Conservation (phyloP, 2,329 filamentous ascomycete species). For the Venturia nashicola region DNA sequence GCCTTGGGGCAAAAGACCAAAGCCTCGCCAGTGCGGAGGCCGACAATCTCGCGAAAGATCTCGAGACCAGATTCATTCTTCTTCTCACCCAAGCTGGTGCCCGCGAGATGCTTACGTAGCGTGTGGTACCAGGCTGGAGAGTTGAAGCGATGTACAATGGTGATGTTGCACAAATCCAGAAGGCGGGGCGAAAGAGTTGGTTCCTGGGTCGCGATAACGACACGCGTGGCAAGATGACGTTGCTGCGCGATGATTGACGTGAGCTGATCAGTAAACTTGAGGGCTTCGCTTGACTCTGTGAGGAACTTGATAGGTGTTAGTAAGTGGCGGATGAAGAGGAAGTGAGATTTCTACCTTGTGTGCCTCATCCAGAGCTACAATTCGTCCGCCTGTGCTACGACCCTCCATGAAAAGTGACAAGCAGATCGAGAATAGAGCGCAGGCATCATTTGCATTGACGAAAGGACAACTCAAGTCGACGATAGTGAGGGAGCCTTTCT, state of each 20-base stretch:
- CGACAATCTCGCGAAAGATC: conserved; percentile 19
- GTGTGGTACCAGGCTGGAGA: conserved; percentile 50
- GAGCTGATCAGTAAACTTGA: conserved; percentile 48
- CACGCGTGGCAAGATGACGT: conserved; percentile 53
- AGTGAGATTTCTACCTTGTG: conserved; percentile 44
- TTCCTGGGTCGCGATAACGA: conserved; percentile 67
- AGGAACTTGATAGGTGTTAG: conserved; percentile 5
- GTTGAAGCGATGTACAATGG: conserved; percentile 59
- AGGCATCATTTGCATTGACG: conserved; percentile 53
- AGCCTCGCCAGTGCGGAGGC: conserved; percentile 19
- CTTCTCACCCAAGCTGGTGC: conserved; percentile 14
- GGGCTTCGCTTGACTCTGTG: conserved; percentile 38
- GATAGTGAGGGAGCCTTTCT: conserved; percentile 46
- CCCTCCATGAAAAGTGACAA: conserved; percentile 51
- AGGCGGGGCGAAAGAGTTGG: conserved; percentile 57
- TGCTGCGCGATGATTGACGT: conserved; percentile 55
- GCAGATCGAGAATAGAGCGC: conserved; percentile 60
- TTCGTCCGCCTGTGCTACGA: conserved; percentile 35
- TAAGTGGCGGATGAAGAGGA: background rate
- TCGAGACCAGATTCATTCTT: background rate
- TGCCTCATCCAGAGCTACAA: conserved; percentile 64
- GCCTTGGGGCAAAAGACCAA: conserved; percentile 21
- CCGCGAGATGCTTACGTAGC: conserved; percentile 36
- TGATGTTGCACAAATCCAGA: conserved; percentile 60
- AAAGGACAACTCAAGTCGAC: conserved; percentile 65